Evolutionary conservation across 1,284 basidiomycete genomes (phyloP).

Genomic region (Ganoderma leucocontextum): DNA sequence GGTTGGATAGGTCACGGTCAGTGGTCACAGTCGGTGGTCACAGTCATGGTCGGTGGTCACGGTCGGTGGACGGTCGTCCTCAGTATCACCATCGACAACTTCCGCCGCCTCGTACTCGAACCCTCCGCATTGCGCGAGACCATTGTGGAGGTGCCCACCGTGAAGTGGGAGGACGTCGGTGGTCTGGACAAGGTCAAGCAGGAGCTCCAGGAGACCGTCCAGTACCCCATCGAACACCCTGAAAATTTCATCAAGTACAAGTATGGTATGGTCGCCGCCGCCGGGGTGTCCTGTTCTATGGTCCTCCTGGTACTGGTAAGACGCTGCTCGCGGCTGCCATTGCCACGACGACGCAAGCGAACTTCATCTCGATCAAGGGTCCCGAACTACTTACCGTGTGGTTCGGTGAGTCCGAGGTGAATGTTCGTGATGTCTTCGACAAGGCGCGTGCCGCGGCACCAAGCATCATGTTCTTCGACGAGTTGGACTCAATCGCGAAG

Average conservation of each 20-base stretch:
- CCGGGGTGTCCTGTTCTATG: constrained; percentile 98
- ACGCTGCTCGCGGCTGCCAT: constrained; percentile 96
- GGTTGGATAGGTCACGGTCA: constrained; percentile 91
- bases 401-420: too few relatives aligned
- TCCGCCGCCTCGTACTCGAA: constrained; percentile 95
- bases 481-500: too few relatives aligned
- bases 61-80: too few relatives aligned
- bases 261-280: constrained; percentile 98
- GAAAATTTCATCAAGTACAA: constrained; percentile 99
- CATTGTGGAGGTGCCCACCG: constrained; percentile 94
- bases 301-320: constrained; percentile 97
- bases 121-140: constrained; percentile 98
- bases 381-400: too few relatives aligned
- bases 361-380: too few relatives aligned
- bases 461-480: too few relatives aligned
- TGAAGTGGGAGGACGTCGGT: constrained; percentile 99
- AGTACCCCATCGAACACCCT: constrained; percentile 99
- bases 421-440: too few relatives aligned
- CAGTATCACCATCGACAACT: constrained; percentile 98
- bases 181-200: constrained; percentile 99
- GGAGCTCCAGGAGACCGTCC: constrained; percentile 99
- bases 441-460: too few relatives aligned
- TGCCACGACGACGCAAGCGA: too few relatives aligned
- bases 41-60: too few relatives aligned
- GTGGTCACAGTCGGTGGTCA: constrained; percentile 96